Evolutionary conservation across 495 filamentous ascomycete species (phyloP).

Genomic region (Annulohypoxylon moriforme): DNA sequence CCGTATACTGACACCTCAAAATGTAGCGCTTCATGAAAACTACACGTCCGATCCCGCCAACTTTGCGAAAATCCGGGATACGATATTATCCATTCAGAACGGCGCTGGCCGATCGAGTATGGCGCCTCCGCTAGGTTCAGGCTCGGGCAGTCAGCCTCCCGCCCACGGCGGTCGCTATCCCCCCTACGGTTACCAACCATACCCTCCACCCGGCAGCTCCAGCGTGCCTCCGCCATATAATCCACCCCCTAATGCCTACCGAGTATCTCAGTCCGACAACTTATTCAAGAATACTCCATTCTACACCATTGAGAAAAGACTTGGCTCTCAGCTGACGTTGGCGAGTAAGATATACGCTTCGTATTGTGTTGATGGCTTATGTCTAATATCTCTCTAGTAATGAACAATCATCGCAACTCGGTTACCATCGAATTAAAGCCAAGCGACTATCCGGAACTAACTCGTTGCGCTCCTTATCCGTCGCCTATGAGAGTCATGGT

Average conservation of each 20-base stretch:
- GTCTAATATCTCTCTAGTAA: constrained; percentile 55
- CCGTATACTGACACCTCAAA: not conserved
- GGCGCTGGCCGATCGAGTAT: constrained; percentile 26
- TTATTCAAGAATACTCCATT: constrained; percentile 84
- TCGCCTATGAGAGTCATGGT: constrained; percentile 76
- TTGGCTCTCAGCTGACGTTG: constrained; percentile 72
- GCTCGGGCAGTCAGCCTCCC: constrained; percentile 23
- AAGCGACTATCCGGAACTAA: constrained; percentile 57
- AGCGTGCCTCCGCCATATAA: constrained; percentile 8
- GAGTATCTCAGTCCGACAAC: constrained; percentile 49
- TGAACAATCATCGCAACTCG: constrained; percentile 70
- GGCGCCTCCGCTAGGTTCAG: constrained; percentile 32
- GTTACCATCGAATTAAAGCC: constrained; percentile 64
- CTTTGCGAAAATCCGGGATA: constrained; percentile 34
- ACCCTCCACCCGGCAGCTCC: constrained; percentile 19
- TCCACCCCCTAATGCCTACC: too few species aligned
- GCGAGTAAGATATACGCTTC: constrained; percentile 66
- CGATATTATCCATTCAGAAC: constrained; percentile 27
- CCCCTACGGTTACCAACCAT: constrained; percentile 33
- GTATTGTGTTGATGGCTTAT: constrained; percentile 15
- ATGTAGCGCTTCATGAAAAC: constrained; percentile 39
- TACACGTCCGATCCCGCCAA: constrained; percentile 25
- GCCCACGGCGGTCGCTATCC: constrained; percentile 27
- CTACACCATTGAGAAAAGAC: constrained; percentile 69
- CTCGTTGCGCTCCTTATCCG: constrained; percentile 62